Conservation (phyloP, 306 rosid genomes). For the Corylus americana region DNA sequence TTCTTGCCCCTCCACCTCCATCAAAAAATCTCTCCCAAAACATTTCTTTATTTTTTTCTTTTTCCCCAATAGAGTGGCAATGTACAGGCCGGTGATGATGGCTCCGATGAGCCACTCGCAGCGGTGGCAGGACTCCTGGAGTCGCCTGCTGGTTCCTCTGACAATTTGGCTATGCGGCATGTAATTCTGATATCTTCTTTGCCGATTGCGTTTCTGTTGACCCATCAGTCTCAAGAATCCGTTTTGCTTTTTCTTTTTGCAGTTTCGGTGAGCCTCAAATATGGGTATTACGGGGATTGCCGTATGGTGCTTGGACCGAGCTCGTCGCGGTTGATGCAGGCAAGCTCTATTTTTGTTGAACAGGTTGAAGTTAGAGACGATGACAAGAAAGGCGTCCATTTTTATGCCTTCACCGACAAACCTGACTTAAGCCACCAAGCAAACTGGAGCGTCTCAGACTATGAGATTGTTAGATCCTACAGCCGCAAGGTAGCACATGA, state of each 20-base stretch:
- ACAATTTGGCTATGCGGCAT: conserved; percentile 81
- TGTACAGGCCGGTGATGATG: conserved; percentile 30
- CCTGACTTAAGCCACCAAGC: conserved; percentile 48
- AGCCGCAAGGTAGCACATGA: conserved; percentile 50
- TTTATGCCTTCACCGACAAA: conserved; percentile 51
- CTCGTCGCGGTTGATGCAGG: conserved; percentile 62
- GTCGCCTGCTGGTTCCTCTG: conserved; percentile 42
- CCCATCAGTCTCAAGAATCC: conserved; percentile 33
- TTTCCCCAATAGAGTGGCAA: neutral
- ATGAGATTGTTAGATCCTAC: conserved; percentile 41
- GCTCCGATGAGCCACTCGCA: conserved; percentile 13
- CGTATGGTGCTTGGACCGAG: conserved; percentile 63
- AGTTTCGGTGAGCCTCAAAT: conserved; percentile 57
- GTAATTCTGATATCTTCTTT: conserved; percentile 49
- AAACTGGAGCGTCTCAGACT: conserved; percentile 52
- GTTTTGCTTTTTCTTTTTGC: conserved; percentile 23
- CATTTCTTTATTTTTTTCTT: neutral
- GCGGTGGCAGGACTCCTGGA: conserved; percentile 39
- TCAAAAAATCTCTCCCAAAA: neutral
- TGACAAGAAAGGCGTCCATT: conserved; percentile 31
- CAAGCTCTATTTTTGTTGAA: conserved; percentile 56
- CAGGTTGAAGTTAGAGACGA: conserved; percentile 40
- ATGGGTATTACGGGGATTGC: conserved; percentile 60
- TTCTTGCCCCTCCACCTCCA: neutral
- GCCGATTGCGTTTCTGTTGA: neutral